Evolutionary conservation across 78 protist species (phyloP).

Genomic region (Isochrysis galbana): DNA sequence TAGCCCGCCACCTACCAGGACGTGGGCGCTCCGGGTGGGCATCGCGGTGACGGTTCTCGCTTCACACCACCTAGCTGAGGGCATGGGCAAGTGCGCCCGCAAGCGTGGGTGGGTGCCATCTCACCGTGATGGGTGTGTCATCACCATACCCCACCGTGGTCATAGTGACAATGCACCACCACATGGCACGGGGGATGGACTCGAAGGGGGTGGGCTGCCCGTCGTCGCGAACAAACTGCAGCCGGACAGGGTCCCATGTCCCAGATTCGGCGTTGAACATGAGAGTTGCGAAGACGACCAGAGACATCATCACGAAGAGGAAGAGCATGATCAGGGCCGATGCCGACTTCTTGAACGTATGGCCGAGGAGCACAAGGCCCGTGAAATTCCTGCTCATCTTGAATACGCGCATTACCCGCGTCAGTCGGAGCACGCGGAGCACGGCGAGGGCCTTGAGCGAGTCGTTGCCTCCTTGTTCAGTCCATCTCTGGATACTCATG

Average conservation of each 20-base stretch:
- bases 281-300: conserved; percentile 10
- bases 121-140: background rate
- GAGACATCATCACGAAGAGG: background rate
- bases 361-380: background rate
- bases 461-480: no score
- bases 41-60: background rate
- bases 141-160: conserved; percentile 42
- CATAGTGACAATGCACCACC: conserved; percentile 24
- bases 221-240: background rate
- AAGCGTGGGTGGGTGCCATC: background rate
- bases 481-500: background rate
- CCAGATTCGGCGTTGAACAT: background rate
- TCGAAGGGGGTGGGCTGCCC: conserved; percentile 8
- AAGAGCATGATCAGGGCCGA: background rate
- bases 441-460: background rate
- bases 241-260: no score
- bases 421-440: background rate
- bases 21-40: background rate
- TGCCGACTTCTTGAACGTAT: background rate
- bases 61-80: background rate
- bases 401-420: background rate
- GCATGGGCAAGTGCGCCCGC: background rate
- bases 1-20: background rate
- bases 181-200: background rate
- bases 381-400: background rate